Conservation (phyloP, 2,329 filamentous ascomycete species). For the Rhytidhysteron rufulum region DNA sequence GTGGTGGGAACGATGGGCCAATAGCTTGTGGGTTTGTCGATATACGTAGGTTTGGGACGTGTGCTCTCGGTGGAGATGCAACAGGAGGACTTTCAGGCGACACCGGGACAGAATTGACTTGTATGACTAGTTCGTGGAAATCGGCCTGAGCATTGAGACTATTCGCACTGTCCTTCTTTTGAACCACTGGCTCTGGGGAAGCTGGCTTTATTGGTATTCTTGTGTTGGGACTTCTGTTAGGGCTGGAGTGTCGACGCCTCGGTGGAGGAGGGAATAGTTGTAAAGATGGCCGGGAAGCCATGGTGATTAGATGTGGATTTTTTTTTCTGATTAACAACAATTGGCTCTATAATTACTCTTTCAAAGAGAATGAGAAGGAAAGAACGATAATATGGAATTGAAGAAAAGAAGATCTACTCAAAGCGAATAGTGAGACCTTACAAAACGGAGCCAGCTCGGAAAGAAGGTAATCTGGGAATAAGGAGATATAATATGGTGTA, state of each 20-base stretch:
- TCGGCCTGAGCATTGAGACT: constrained; percentile 26
- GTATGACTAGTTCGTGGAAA: constrained; percentile 38
- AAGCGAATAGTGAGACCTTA: constrained; percentile 3
- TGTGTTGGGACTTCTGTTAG: neutral
- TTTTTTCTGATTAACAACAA: constrained; percentile 9
- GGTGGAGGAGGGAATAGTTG: constrained; percentile 38
- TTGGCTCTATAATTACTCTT: constrained; percentile 15
- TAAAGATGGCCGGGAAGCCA: constrained; percentile 29
- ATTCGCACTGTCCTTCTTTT: constrained; percentile 27
- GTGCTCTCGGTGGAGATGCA: constrained; percentile 23
- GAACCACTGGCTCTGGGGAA: constrained; percentile 25
- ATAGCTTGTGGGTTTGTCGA: constrained; percentile 19
- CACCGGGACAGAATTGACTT: constrained; percentile 35
- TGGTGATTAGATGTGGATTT: constrained; percentile 18
- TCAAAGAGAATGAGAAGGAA: constrained; percentile 9
- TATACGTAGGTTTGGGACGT: constrained; percentile 19
- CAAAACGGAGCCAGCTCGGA: constrained; percentile 12
- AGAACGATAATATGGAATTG: constrained; percentile 7
- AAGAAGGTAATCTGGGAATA: constrained; percentile 28
- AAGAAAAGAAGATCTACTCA: constrained; percentile 4
- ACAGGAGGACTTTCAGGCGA: constrained; percentile 30
- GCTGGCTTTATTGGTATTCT: constrained; percentile 24
- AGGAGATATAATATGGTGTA: constrained; percentile 26
- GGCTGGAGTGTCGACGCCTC: constrained; percentile 19
- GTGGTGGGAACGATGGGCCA: constrained; percentile 19